Conservation (phyloP, 164 flowering plant species). For the Malania oleifera region DNA sequence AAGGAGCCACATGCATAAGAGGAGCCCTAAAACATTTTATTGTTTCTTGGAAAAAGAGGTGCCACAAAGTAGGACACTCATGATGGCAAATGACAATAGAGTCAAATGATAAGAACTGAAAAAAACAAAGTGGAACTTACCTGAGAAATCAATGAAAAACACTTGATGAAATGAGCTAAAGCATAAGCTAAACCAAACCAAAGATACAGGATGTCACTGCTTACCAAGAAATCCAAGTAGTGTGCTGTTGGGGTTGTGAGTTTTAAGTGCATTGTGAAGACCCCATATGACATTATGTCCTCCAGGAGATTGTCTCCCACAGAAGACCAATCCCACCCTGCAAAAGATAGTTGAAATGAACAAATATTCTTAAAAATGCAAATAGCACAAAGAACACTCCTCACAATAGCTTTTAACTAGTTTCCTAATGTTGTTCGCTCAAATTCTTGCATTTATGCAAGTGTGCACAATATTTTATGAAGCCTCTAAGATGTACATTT, state of each 20-base stretch:
- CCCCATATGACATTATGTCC: constrained; percentile 99
- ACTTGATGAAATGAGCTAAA: background rate
- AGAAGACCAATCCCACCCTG: constrained; percentile 94
- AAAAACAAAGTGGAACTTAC: background rate
- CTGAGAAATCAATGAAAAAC: background rate
- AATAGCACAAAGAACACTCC: no score
- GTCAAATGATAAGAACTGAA: background rate
- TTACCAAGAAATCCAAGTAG: constrained; percentile 93
- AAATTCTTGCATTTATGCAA: no score
- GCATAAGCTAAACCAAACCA: background rate
- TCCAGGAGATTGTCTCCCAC: constrained; percentile 99
- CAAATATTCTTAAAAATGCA: no score
- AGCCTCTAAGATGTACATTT: no score
- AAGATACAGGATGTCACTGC: constrained; percentile 8
- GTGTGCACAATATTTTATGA: no score
- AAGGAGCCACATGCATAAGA: no score
- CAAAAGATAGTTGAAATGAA: constrained; percentile 1
- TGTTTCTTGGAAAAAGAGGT: no score
- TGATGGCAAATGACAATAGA: background rate
- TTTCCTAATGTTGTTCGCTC: background rate
- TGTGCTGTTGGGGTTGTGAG: constrained; percentile 65
- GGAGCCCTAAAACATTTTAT: no score
- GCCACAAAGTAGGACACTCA: background rate
- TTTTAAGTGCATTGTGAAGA: constrained; percentile 66
- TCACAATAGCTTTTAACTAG: background rate